Base-by-base conservation (phyloP, 1,139 yeast species). In the Casaregolazyma suthepensis region DNA sequence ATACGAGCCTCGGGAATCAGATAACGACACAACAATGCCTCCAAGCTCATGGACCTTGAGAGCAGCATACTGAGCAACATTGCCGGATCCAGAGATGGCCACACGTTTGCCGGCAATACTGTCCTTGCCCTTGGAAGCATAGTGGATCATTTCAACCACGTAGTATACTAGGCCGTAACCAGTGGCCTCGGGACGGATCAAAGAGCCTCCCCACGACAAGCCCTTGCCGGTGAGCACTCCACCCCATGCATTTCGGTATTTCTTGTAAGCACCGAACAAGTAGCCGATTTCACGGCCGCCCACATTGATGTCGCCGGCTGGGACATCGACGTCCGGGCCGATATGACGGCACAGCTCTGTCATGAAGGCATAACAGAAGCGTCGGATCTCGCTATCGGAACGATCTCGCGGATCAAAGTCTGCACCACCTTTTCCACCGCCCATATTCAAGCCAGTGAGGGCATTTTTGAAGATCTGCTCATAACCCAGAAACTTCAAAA, bases 361-460 rank as follows among this genome's bases (percentile, higher is more conserved):
- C 96, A 91, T 93, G 80, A 93, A 93, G 48, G 96, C 81, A 68
- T 81, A 82, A 79, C 98, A 91, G 82, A 93, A 93, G 75, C 96
- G 85, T 80, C 99, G 86, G 75, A 93, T 91, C 78, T 93, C 99
- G 65, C 77, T 73, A 74, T 91, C 95, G 56, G 96, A 79, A 76
- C 85, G 86, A 68, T 93, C 96, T 82, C 91, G 91, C 67, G 97
- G 96, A 77, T 91, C 89, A 75, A 93, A 93, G 77, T 93, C 97
- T 60, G 96, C 80, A 74, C 99, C 99, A 82, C 99, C 99, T 75
- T 93, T 93, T 77, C 96, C 99, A 79, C 99, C 99, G 72, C 99
- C 99, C 87, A 93, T 90, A 81, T 85, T 82, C 67, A 91, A 81
- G 67, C 98, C 98, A 65, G 99, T 93, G 69, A 93, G 80, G 54